These are phyloP conservation scores for Boletus vinaceobasis DNA, from an alignment of 768 basidiomycete species.

Conservation along the genomic window DNA sequence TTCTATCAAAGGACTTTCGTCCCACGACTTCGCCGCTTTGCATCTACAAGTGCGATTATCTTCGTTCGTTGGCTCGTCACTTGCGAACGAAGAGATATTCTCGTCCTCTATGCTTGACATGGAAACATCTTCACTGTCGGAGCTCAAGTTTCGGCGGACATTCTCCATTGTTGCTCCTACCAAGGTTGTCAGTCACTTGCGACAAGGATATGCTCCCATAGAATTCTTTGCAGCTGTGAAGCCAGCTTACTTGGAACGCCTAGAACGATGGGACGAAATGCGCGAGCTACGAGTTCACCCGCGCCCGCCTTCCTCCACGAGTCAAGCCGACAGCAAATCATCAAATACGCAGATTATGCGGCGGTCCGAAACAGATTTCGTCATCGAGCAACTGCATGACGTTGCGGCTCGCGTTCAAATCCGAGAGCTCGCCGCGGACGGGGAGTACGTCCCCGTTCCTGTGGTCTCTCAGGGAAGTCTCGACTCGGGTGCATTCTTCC, in stretches of 20 bases:
- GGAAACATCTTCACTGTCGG: constrained; percentile 64
- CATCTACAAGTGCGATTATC: constrained; percentile 89
- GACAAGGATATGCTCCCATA: constrained; percentile 76
- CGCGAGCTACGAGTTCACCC: constrained; percentile 65
- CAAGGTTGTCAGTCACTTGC: constrained; percentile 69
- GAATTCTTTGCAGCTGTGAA: constrained; percentile 86
- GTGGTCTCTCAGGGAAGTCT: constrained; percentile 71
- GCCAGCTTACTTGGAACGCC: constrained; percentile 79
- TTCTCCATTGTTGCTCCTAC: constrained; percentile 76
- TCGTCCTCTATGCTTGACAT: constrained; percentile 74
- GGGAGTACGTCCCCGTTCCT: constrained; percentile 79
- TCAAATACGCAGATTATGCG: constrained; percentile 70
- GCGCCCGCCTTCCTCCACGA: constrained; percentile 31
- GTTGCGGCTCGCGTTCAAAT: constrained; percentile 87
- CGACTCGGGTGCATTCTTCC: constrained; percentile 81
- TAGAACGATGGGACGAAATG: constrained; percentile 93
- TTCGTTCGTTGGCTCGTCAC: constrained; percentile 72
- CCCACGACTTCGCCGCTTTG: constrained; percentile 82
- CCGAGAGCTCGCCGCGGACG: constrained; percentile 81
- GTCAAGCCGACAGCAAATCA: constrained; percentile 37
- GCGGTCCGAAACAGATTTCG: constrained; percentile 88
- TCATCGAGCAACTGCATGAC: constrained; percentile 84
- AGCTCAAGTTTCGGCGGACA: constrained; percentile 78
- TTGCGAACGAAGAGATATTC: constrained; percentile 77
- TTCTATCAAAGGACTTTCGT: constrained; percentile 81